phyloP scores from a whole-genome alignment of 2,329 filamentous ascomycete species.

The Alternaria gaisen region DNA sequence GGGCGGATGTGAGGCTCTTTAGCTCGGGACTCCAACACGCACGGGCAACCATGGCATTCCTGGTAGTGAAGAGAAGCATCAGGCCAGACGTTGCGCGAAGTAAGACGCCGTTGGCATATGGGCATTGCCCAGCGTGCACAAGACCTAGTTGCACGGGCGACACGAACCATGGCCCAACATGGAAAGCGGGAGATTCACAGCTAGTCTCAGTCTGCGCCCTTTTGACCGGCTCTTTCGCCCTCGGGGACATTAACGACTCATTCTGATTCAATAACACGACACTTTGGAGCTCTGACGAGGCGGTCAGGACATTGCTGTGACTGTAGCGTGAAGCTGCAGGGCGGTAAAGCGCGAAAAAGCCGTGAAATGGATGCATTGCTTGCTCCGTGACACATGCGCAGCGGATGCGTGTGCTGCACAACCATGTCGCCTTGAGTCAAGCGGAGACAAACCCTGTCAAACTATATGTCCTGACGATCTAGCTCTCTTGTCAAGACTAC shows the following conservation, averaged over 20 bases:
- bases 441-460: background rate
- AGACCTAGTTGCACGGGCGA: background rate
- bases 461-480: background rate
- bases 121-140: background rate
- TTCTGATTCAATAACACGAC: background rate
- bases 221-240: background rate
- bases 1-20: background rate
- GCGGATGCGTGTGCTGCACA: conserved; percentile 7
- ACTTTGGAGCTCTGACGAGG: background rate
- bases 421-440: conserved; percentile 12
- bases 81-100: background rate
- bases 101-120: background rate
- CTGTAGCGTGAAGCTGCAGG: conserved; percentile 1
- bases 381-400: background rate
- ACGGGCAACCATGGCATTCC: background rate
- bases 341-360: background rate
- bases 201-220: background rate
- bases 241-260: background rate
- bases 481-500: background rate
- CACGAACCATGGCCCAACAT: background rate
- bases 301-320: background rate
- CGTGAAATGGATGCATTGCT: background rate
- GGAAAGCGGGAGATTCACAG: background rate
- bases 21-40: background rate
- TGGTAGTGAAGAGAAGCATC: conserved; percentile 5